phyloP scores from a whole-genome alignment of 352 stramenopile species.

The Stramenopiles sp. region DNA sequence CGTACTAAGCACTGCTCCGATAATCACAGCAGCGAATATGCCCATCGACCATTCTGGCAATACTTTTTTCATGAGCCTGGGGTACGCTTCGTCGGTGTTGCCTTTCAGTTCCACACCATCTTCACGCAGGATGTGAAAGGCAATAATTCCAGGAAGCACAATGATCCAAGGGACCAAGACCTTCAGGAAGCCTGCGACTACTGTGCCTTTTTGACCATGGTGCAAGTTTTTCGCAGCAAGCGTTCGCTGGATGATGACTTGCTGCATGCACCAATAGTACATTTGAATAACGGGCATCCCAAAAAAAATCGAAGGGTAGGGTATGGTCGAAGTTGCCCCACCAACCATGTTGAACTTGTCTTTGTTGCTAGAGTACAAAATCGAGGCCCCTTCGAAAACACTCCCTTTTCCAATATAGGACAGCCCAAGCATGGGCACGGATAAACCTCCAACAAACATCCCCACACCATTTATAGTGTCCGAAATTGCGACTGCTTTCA shows the following conservation, averaged over 20 bases:
- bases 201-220: slow-evolving; percentile 35
- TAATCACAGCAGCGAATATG: slow-evolving; percentile 42
- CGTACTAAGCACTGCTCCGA: slow-evolving; percentile 44
- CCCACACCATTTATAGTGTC: slow-evolving; percentile 44
- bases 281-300: slow-evolving; percentile 36
- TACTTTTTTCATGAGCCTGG: slow-evolving; percentile 38
- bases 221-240: slow-evolving; percentile 42
- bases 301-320: slow-evolving; percentile 45
- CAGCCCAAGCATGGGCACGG: slow-evolving; percentile 35
- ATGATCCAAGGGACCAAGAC: slow-evolving; percentile 42
- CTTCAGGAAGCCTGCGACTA: slow-evolving; percentile 38
- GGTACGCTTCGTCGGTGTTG: slow-evolving; percentile 39
- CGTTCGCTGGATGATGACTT: slow-evolving; percentile 40
- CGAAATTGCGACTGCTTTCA: slow-evolving; percentile 45
- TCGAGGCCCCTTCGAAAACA: slow-evolving; percentile 32
- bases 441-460: slow-evolving; percentile 36
- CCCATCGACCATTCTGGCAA: slow-evolving; percentile 41
- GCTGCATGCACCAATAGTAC: slow-evolving; percentile 51
- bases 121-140: slow-evolving; percentile 40
- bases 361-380: slow-evolving; percentile 32
- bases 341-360: slow-evolving; percentile 29
- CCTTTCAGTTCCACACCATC: slow-evolving; percentile 29
- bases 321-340: slow-evolving; percentile 38
- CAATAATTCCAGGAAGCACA: slow-evolving; percentile 40
- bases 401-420: slow-evolving; percentile 36